phyloP scores from a whole-genome alignment of 805 yeast species.

The Torulaspora quercuum region DNA sequence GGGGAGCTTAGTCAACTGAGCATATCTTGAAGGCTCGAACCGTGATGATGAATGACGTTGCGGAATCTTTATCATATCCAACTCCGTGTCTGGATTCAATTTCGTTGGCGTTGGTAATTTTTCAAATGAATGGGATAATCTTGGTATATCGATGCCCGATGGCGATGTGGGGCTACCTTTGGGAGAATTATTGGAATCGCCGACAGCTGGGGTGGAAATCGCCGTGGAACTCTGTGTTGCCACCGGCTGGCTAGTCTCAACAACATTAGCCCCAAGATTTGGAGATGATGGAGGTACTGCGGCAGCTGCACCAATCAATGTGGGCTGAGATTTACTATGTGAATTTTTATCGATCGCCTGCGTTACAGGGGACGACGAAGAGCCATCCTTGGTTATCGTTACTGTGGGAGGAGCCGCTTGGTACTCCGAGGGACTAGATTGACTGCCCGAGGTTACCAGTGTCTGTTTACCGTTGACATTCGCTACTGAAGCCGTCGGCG shows the following conservation, averaged over 20 bases:
- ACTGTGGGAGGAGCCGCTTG: conserved; percentile 17
- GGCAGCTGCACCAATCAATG: conserved; percentile 30
- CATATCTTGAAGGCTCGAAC: conserved; percentile 71
- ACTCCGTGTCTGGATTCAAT: conserved; percentile 54
- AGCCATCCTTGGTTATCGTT: conserved; percentile 16
- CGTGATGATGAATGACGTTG: conserved; percentile 90
- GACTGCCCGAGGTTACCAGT: no score
- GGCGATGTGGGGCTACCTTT: conserved; percentile 25
- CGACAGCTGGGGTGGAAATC: conserved; percentile 15
- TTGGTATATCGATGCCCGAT: conserved; percentile 35
- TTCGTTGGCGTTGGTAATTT: conserved; percentile 58
- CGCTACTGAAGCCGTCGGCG: conserved; percentile 9
- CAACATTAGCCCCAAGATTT: conserved; percentile 11
- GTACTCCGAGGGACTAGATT: background rate
- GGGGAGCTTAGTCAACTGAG: conserved; percentile 73
- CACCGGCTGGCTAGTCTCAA: conserved; percentile 6
- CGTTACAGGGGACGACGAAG: conserved; percentile 2
- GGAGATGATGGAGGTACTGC: conserved; percentile 23
- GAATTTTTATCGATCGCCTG: conserved; percentile 3
- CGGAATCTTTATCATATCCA: conserved; percentile 81
- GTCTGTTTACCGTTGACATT: no score
- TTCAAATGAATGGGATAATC: conserved; percentile 51
- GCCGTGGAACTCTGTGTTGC: conserved; percentile 13
- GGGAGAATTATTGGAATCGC: conserved; percentile 13
- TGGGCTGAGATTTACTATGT: conserved; percentile 22